Evolutionary conservation across 1,284 basidiomycete genomes (phyloP).

Genomic region (Sanguinoderma infundibulare): DNA sequence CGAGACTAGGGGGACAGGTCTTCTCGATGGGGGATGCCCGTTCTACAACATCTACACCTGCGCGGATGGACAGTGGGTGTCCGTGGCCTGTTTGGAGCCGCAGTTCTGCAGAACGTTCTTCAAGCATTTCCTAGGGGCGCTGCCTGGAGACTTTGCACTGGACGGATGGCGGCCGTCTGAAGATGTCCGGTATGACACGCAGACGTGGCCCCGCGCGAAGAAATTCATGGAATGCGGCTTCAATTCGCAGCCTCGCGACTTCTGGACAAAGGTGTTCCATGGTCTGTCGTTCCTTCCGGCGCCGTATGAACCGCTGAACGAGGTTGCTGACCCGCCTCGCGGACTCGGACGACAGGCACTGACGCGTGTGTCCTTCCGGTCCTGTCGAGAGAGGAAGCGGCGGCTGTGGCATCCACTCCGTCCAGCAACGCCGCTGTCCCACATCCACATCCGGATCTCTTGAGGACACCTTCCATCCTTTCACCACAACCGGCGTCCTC

Average conservation of each 20-base stretch:
- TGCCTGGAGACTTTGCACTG: slow-evolving; percentile 43
- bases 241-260: slow-evolving; percentile 59
- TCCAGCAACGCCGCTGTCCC: slow-evolving; percentile 39
- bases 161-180: slow-evolving; percentile 55
- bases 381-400: slow-evolving; percentile 66
- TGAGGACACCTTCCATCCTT: slow-evolving; percentile 31
- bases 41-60: slow-evolving; percentile 81
- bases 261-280: slow-evolving; percentile 73
- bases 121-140: slow-evolving; percentile 53
- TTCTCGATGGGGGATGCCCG: slow-evolving; percentile 80
- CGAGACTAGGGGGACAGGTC: slow-evolving; percentile 60
- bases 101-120: slow-evolving; percentile 72
- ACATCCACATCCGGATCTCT: slow-evolving; percentile 53
- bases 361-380: slow-evolving; percentile 83
- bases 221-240: slow-evolving; percentile 71
- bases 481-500: slow-evolving; percentile 13
- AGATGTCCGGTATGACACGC: slow-evolving; percentile 53
- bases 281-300: slow-evolving; percentile 41
- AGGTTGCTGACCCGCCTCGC: no score
- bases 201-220: slow-evolving; percentile 64
- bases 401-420: slow-evolving; percentile 40
- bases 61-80: slow-evolving; percentile 76
- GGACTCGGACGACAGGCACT: no score
- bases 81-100: slow-evolving; percentile 76
- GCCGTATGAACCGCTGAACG: background rate